A percentile compares a stretch with the other conserved stretches of the same genome.
Evolutionary conservation across 768 basidiomycete species (phyloP).

Genomic region (Termitomyces sp.): DNA sequence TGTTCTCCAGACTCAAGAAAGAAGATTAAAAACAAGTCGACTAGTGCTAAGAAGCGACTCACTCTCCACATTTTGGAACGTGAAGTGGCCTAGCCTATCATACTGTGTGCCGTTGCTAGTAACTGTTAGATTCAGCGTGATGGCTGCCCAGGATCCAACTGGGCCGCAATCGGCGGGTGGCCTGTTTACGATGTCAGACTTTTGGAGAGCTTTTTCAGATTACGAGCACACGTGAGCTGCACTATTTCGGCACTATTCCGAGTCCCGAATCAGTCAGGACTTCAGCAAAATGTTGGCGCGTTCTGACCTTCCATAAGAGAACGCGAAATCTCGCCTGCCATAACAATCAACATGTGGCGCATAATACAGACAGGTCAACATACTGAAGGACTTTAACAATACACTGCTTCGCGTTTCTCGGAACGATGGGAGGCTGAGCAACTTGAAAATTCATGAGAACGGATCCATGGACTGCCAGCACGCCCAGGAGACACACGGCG

Average conservation of each 20-base stretch:
- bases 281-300: too few relatives aligned
- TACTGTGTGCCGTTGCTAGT: conserved; percentile 77
- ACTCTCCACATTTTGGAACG: conserved; percentile 79
- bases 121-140: conserved; percentile 74
- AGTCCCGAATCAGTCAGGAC: too few relatives aligned
- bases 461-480: conserved; percentile 32
- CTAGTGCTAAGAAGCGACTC: conserved; percentile 16
- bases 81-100: conserved; percentile 69
- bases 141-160: conserved; percentile 68
- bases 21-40: not conserved
- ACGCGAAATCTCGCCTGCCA: conserved; percentile 64
- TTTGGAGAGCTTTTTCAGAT: not conserved
- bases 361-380: conserved; percentile 17
- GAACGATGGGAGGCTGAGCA: conserved; percentile 68
- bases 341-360: not conserved
- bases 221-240: conserved; percentile 45
- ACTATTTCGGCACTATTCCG: conserved; percentile 56
- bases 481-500: conserved; percentile 11
- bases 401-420: conserved; percentile 55
- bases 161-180: conserved; percentile 72
- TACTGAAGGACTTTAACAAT: conserved; percentile 63
- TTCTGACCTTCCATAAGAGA: conserved; percentile 62
- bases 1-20: conserved; percentile 60
- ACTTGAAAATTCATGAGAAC: conserved; percentile 67
- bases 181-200: conserved; percentile 25